These are phyloP conservation scores for Dryas alaskensis DNA, from an alignment of 306 rosid genomes.

Conservation along the genomic window DNA sequence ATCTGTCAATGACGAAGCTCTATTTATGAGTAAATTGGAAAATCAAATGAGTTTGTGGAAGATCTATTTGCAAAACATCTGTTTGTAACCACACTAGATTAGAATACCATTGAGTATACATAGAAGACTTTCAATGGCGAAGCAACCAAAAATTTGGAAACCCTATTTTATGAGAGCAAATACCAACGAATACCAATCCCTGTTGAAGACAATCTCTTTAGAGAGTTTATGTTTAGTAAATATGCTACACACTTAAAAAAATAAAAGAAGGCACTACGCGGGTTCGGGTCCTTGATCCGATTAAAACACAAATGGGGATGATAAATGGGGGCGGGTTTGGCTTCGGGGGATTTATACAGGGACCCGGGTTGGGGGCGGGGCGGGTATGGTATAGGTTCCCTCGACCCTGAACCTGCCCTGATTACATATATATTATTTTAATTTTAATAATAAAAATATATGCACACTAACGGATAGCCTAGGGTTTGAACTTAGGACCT, in stretches of 20 bases:
- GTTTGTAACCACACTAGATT: neutral
- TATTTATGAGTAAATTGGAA: neutral
- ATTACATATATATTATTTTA: too few species aligned
- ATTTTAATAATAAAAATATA: too few species aligned
- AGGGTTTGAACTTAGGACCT: too few species aligned
- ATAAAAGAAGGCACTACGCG: neutral
- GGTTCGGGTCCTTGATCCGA: too few species aligned
- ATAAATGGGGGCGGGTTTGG: too few species aligned
- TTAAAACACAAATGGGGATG: too few species aligned
- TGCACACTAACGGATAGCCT: too few species aligned
- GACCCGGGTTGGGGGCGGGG: too few species aligned
- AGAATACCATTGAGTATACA: neutral
- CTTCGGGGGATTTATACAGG: too few species aligned
- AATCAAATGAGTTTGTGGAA: neutral
- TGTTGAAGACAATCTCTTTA: neutral
- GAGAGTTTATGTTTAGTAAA: neutral
- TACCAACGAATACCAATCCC: neutral
- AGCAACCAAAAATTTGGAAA: neutral
- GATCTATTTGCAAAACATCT: neutral
- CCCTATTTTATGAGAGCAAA: neutral
- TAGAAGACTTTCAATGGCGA: neutral
- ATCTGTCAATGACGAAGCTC: too few species aligned
- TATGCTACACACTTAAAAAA: neutral
- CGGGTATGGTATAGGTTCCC: too few species aligned
- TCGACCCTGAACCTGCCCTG: too few species aligned